Base-by-base conservation (phyloP, 2,329 filamentous ascomycete genomes). In the Peltaster fructicola region DNA sequence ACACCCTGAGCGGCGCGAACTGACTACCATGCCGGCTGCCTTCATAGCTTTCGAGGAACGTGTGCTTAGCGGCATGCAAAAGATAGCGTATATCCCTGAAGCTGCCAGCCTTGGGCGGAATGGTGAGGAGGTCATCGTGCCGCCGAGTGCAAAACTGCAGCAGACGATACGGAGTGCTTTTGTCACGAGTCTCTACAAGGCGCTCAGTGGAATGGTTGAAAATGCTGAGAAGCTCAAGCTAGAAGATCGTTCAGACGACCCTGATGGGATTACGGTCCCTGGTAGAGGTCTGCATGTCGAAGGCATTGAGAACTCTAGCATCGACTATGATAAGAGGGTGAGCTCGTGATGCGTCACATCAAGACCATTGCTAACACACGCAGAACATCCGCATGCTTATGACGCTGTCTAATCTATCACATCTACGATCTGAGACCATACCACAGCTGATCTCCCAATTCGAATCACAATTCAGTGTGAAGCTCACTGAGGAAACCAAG, bases 151-250 rank as follows among this genome's bases (percentile, higher is more conserved):
- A 6, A 98, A 95, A 50, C 57, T 93, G 20, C 59, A 95, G 20
- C 79, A 91, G 48, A 81, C 84, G 68, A 81, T 95, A 9, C 69
- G 84, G 35, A 76, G 73, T 35, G 81, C 91, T 44, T 98, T 98
- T 44, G 82, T 92, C 9, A 82, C 76, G 5, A 92, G 84, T 30
- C 57, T 98, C 20, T 95, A 95, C 53, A 91, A 91, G 49, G 81
- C 81, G 5, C 56, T 98, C 17, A 90, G 80, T 40, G 88, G 85
- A 12, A 85, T 98, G 71, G 82, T 98, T 1, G 88, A 95, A 52
- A 95, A 92, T 50, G 85, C 88, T 3, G 82, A 95, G 52, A 70
- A 71, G 29, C 50, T 71, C 8, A 68, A 72, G 37, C 70, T 68
- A 37, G 56, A 67, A 1, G 25, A 30, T 15, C 70, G 74, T 22